Conservation (phyloP, 495 filamentous ascomycete genomes). For the Penicillium canescens region DNA sequence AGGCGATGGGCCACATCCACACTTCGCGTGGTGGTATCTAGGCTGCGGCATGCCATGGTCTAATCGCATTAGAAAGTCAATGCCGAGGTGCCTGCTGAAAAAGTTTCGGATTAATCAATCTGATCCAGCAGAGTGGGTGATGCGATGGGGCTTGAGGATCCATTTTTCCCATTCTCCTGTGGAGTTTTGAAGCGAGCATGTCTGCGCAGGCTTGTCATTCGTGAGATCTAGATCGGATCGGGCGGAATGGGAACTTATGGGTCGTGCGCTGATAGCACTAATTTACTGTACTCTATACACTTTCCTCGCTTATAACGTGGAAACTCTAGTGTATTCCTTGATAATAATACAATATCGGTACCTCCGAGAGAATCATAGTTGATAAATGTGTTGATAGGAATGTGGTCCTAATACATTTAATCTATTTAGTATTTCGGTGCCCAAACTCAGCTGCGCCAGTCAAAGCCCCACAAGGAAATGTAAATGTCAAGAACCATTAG, state of each 20-base stretch:
- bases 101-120: conserved; percentile 19
- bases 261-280: neutral
- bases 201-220: neutral
- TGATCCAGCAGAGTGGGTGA: conserved; percentile 7
- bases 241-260: conserved; percentile 19
- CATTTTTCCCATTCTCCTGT: neutral
- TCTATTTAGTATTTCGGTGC: no score
- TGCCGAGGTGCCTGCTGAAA: conserved; percentile 1
- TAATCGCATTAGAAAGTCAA: neutral
- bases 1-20: neutral
- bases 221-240: conserved; percentile 30
- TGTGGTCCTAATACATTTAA: no score
- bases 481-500: neutral
- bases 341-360: no score
- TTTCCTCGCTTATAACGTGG: neutral
- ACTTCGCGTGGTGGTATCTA: conserved; percentile 11
- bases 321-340: neutral
- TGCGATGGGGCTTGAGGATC: neutral
- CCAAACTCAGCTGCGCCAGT: no score
- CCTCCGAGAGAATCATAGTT: no score
- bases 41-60: no score
- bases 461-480: no score
- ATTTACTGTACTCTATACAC: no score
- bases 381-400: no score
- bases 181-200: conserved; percentile 15